Evolutionary conservation across 371 early-diverging fungal genomes (phyloP), one percentile per base, ranked within the genome.

Genomic region (Zopfochytrium polystomum): DNA sequence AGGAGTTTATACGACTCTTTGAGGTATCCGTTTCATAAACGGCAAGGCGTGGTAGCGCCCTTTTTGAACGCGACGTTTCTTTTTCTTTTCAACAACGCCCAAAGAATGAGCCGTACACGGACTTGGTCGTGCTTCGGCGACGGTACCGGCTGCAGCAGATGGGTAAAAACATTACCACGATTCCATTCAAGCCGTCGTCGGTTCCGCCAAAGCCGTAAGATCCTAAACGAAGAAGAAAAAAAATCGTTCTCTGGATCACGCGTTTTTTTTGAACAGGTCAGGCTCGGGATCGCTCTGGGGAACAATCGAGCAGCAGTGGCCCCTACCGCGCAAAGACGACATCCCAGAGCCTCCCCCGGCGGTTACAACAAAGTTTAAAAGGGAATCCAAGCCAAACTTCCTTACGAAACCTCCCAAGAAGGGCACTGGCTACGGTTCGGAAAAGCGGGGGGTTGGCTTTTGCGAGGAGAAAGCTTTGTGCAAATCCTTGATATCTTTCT

Each of bases 251-350:
- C 47, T 23, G 51, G 1, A 0, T 48, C 22, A 29, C 25, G 35
- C 43, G 9, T 51, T 34, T 43, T 18, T 18, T 26, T 20, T 31
- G 22, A 33, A 2, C 23, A 74, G 77, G 2, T 77, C 74, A 18
- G 77, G 77, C 4, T 71, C 65, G 30, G 77, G 78, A 0, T 72
- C 71, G 5, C 54, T 42, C 18, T 78, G 48, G 49, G 78, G 78
- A 20, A 78, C 78, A 20, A 75, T 78, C 29, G 73, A 74, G 35
- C 78, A 78, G 52, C 78, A 78, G 52, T 78, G 67, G 65, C 78
- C 78, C 25, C 44, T 73, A 1, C 55, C 60, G 18, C 60, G 49
- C 48, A 66, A 68, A 43, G 62, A 58, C 25, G 46, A 51, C 26
- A 65, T 58, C 18, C 58, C 60, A 6, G 60, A 60, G 7, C 49